phyloP scores from a whole-genome alignment of 2,329 filamentous ascomycete species.

The Alternaria burnsii region DNA sequence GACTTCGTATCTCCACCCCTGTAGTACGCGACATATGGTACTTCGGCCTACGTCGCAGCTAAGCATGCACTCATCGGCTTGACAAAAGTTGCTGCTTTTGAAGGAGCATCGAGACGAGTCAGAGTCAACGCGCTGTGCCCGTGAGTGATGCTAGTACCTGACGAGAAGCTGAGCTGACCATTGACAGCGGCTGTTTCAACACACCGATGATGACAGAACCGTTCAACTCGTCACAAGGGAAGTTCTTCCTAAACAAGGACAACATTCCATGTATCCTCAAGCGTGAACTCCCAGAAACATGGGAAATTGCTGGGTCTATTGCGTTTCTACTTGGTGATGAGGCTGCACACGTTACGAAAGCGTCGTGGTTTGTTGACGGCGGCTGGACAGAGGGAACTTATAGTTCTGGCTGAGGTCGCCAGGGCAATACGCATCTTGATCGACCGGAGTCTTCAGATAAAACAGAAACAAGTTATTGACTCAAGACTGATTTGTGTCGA shows the following conservation, averaged over 20 bases:
- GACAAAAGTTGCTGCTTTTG: constrained; percentile 44
- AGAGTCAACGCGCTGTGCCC: constrained; percentile 23
- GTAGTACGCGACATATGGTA: constrained; percentile 50
- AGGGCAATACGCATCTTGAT: neutral
- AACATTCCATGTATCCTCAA: constrained; percentile 6
- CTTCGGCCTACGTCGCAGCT: constrained; percentile 45
- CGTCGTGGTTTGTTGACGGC: constrained; percentile 8
- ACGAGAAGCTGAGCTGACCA: neutral
- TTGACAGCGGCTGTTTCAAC: constrained; percentile 3
- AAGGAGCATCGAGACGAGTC: constrained; percentile 44
- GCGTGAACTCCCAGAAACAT: constrained; percentile 7
- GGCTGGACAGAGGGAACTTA: neutral
- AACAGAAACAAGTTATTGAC: neutral
- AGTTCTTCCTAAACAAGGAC: constrained; percentile 8
- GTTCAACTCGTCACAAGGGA: neutral
- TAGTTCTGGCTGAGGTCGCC: neutral
- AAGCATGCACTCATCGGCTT: constrained; percentile 53
- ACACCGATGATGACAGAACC: constrained; percentile 7
- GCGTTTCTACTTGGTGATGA: constrained; percentile 5
- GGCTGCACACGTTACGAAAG: constrained; percentile 7
- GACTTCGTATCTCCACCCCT: neutral
- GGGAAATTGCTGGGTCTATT: constrained; percentile 7
- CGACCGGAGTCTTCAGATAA: neutral
- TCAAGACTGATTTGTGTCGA: neutral
- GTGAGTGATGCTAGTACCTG: neutral